Percentiles rank a stretch among this genome's conserved stretches.
These are phyloP conservation scores for Pyrus communis DNA, from an alignment of 306 rosid genomes.

Conservation along the genomic window DNA sequence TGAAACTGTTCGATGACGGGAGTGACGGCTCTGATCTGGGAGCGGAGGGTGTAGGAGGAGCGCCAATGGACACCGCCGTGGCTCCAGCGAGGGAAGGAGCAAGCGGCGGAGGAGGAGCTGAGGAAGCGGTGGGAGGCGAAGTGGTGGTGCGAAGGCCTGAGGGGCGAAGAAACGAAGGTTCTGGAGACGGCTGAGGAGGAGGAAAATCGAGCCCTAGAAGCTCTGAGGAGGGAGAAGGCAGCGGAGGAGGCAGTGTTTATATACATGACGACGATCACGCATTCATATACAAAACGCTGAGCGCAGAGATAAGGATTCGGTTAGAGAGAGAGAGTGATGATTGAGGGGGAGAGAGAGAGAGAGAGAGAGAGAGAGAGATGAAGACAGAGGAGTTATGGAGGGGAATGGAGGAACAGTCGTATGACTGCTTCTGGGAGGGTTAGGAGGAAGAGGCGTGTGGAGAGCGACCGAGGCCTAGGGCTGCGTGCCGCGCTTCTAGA, in stretches of 20 bases:
- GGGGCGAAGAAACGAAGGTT: slow-evolving; percentile 21
- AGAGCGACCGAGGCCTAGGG: slow-evolving; percentile 29
- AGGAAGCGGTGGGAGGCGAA: slow-evolving; percentile 28
- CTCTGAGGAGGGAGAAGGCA: slow-evolving; percentile 54
- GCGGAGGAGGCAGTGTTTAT: slow-evolving; percentile 38
- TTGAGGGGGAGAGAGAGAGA: neutral
- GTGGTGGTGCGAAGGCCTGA: slow-evolving; percentile 12
- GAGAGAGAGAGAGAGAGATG: neutral
- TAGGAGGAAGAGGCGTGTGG: slow-evolving; percentile 48
- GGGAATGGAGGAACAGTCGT: neutral
- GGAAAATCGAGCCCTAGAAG: slow-evolving; percentile 42
- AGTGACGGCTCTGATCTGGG: slow-evolving; percentile 79
- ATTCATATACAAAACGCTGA: slow-evolving; percentile 15
- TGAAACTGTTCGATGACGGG: slow-evolving; percentile 67
- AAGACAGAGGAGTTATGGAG: neutral
- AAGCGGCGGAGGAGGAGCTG: slow-evolving; percentile 27
- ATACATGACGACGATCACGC: slow-evolving; percentile 53
- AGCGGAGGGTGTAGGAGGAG: slow-evolving; percentile 51
- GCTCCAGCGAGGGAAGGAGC: slow-evolving; percentile 57
- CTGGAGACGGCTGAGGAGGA: slow-evolving; percentile 29
- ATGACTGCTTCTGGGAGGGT: neutral
- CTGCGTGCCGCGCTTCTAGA: slow-evolving; percentile 34
- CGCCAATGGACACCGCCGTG: slow-evolving; percentile 69
- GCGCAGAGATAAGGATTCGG: neutral
- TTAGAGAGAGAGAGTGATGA: neutral